A percentile compares a stretch with the other conserved stretches of the same genome.
Conservation (phyloP, 2,329 filamentous ascomycete genomes). For the Paracorniculantispora psalliotae region DNA sequence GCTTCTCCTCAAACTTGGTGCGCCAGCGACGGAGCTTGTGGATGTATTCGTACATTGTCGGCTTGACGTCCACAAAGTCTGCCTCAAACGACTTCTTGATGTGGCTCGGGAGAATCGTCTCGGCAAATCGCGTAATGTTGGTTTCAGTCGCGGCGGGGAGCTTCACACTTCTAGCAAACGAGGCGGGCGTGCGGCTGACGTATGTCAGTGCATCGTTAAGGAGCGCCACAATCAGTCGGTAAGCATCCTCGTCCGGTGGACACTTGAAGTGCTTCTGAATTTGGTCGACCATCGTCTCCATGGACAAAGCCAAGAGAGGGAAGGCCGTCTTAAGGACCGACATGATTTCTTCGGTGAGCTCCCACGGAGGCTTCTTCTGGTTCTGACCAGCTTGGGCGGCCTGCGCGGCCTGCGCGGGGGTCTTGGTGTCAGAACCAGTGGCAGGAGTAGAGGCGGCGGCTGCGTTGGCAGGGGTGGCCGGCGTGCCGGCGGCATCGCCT, state of each 20-base stretch:
- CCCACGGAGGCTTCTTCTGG: slow-evolving; percentile 82
- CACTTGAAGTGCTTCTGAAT: slow-evolving; percentile 99
- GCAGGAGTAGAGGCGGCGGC: slow-evolving; percentile 21
- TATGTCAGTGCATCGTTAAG: slow-evolving; percentile 94
- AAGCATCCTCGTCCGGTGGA: slow-evolving; percentile 95
- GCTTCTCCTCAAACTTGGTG: slow-evolving; percentile 95
- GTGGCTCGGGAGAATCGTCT: slow-evolving; percentile 90
- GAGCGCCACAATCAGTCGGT: slow-evolving; percentile 92
- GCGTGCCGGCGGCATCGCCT: slow-evolving; percentile 26
- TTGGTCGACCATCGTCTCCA: slow-evolving; percentile 99
- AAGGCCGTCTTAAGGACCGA: slow-evolving; percentile 94
- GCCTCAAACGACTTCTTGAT: slow-evolving; percentile 94
- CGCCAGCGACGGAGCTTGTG: slow-evolving; percentile 94
- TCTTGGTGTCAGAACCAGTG: slow-evolving; percentile 18
- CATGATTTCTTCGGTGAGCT: slow-evolving; percentile 93
- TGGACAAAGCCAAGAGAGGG: slow-evolving; percentile 88
- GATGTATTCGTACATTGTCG: slow-evolving; percentile 98
- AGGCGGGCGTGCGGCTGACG: slow-evolving; percentile 78
- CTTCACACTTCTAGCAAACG: slow-evolving; percentile 88
- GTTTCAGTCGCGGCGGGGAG: slow-evolving; percentile 85
- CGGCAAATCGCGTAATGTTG: slow-evolving; percentile 94
- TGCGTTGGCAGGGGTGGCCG: slow-evolving; percentile 19
- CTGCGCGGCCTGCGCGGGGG: slow-evolving; percentile 8
- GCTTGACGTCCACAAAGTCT: slow-evolving; percentile 94
- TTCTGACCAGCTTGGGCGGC: slow-evolving; percentile 21